Percentiles rank a stretch among this genome's conserved stretches.
These are phyloP conservation scores for Russula abietina DNA, from an alignment of 768 basidiomycete species.

Conservation along the genomic window DNA sequence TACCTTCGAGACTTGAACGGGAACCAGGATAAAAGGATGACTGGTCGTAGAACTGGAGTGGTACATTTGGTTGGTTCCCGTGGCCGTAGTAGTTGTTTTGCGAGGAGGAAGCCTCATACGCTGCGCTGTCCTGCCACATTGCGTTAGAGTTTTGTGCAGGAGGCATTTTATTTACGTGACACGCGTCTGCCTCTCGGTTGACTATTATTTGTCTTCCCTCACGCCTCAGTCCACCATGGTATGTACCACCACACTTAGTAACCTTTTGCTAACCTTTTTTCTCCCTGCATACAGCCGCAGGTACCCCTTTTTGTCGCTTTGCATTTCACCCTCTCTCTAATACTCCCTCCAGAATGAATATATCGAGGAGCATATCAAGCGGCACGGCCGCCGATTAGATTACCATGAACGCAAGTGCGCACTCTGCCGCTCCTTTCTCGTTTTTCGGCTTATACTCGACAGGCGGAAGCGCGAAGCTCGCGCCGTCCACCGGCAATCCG, in stretches of 20 bases:
- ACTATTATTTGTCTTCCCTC: neutral
- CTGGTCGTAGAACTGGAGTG: slow-evolving; percentile 73
- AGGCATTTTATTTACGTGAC: neutral
- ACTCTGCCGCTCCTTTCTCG: neutral
- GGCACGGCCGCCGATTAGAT: slow-evolving; percentile 93
- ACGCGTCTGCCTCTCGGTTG: neutral
- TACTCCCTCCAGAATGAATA: slow-evolving; percentile 81
- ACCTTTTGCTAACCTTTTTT: slow-evolving; percentile 8
- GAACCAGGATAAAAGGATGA: slow-evolving; percentile 62
- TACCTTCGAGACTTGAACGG: slow-evolving; percentile 73
- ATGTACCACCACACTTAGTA: neutral
- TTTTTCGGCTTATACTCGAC: slow-evolving; percentile 7
- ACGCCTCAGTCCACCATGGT: slow-evolving; percentile 11
- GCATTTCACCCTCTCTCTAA: neutral
- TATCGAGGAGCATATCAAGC: slow-evolving; percentile 97
- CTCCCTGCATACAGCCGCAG: slow-evolving; percentile 51
- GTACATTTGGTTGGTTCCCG: slow-evolving; percentile 42
- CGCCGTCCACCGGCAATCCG: slow-evolving; percentile 69
- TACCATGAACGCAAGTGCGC: slow-evolving; percentile 91
- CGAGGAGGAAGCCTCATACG: slow-evolving; percentile 55
- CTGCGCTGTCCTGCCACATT: slow-evolving; percentile 75
- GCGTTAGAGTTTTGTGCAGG: slow-evolving; percentile 1
- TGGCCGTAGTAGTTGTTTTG: slow-evolving; percentile 52
- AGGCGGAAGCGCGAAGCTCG: slow-evolving; percentile 84
- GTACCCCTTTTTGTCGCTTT: slow-evolving; percentile 33